Conservation (phyloP, 2,329 filamentous ascomycete genomes). For the Monosporascus ibericus region DNA sequence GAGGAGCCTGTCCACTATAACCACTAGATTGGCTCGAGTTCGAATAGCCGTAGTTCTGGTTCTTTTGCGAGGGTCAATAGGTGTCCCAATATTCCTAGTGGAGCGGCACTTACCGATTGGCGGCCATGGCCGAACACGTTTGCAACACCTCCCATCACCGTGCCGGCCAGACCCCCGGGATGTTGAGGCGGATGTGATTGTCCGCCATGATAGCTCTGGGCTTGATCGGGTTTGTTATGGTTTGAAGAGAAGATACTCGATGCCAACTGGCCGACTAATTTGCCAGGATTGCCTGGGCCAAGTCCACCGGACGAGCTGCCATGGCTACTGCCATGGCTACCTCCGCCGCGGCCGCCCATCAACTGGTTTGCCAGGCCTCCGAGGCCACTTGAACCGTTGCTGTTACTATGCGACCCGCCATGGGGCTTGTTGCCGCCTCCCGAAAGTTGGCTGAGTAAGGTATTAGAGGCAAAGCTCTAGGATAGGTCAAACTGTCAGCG, state of each 20-base stretch:
- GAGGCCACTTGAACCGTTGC: slow-evolving; percentile 34
- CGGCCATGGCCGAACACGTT: slow-evolving; percentile 41
- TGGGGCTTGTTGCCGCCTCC: slow-evolving; percentile 38
- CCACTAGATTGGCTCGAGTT: slow-evolving; percentile 46
- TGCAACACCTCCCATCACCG: slow-evolving; percentile 49
- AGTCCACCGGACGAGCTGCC: slow-evolving; percentile 18
- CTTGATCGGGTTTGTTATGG: slow-evolving; percentile 38
- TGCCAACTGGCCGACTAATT: slow-evolving; percentile 52
- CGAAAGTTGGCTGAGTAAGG: slow-evolving; percentile 40
- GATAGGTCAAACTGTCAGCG: slow-evolving; percentile 15
- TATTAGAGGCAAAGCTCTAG: slow-evolving; percentile 56
- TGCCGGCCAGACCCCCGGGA: slow-evolving; percentile 44
- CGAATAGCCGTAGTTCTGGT: slow-evolving; percentile 59
- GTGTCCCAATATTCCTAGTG: background rate
- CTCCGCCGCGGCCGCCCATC: slow-evolving; percentile 19
- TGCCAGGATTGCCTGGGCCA: slow-evolving; percentile 31
- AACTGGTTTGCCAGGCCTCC: slow-evolving; percentile 43
- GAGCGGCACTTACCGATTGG: slow-evolving; percentile 28
- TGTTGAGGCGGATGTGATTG: slow-evolving; percentile 26
- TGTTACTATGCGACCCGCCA: slow-evolving; percentile 21
- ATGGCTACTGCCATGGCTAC: slow-evolving; percentile 17
- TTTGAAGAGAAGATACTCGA: slow-evolving; percentile 47
- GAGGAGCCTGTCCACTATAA: slow-evolving; percentile 59
- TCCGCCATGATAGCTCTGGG: slow-evolving; percentile 27
- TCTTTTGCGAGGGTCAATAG: slow-evolving; percentile 29